Evolutionary conservation across 2,329 filamentous ascomycete species (phyloP).

Genomic region (Trichoderma sp.): DNA sequence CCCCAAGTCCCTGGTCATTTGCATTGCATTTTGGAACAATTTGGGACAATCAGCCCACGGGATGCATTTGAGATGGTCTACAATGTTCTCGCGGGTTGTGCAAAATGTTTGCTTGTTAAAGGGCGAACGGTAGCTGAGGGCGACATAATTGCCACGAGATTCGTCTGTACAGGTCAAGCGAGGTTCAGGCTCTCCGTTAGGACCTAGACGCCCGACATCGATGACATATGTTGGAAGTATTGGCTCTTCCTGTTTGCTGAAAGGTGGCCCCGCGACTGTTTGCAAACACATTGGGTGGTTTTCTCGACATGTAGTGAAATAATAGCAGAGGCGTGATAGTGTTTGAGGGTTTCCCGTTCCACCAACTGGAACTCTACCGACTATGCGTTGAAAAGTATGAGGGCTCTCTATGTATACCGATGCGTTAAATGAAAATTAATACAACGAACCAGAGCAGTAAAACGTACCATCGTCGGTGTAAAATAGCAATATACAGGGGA

Average conservation of each 20-base stretch:
- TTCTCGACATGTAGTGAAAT: neutral
- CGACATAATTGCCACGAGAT: neutral
- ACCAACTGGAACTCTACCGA: neutral
- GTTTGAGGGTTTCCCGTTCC: neutral
- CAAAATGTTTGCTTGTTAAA: neutral
- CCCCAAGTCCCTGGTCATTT: neutral
- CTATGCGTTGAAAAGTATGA: neutral
- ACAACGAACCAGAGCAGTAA: neutral
- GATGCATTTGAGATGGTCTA: neutral
- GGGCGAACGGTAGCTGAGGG: neutral
- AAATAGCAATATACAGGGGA: neutral
- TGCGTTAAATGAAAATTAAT: neutral
- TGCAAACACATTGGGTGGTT: neutral
- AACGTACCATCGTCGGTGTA: neutral
- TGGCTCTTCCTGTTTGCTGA: neutral
- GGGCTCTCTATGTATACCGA: neutral
- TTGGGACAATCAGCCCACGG: neutral
- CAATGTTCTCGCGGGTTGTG: neutral
- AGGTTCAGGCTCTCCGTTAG: neutral
- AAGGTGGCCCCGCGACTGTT: neutral
- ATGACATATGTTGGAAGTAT: neutral
- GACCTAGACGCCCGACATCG: neutral
- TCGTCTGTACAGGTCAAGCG: neutral
- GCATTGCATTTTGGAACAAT: neutral
- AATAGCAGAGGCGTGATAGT: neutral